Percentiles rank a stretch among this genome's conserved stretches.
Evolutionary conservation across 225 moss, liverwort and hornwort genomes (phyloP).

Genomic region (Pleurozium schreberi): DNA sequence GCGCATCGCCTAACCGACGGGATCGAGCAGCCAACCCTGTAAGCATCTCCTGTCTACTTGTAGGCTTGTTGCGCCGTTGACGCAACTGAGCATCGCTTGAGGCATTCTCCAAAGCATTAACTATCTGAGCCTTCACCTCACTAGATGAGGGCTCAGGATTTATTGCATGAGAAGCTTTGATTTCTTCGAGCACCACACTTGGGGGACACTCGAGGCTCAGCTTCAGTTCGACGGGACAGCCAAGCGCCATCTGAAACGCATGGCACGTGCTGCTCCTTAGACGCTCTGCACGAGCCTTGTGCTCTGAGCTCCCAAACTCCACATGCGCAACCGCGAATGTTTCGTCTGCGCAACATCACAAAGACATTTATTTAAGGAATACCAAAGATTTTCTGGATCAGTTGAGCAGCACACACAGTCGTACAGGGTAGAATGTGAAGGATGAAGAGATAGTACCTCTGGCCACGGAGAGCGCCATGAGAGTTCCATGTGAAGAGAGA

Average conservation of each 20-base stretch:
- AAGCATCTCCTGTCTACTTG: conserved; percentile 28
- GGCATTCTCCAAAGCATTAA: background rate
- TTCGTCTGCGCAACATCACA: conserved; percentile 23
- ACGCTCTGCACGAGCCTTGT: conserved; percentile 73
- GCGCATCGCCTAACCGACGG: background rate
- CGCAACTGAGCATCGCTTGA: background rate
- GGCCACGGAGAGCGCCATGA: conserved; percentile 64
- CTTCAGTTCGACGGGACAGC: conserved; percentile 87
- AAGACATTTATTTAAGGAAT: background rate
- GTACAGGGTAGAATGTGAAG: background rate
- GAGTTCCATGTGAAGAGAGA: conserved; percentile 60
- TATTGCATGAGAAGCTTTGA: conserved; percentile 23
- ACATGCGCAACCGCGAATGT: conserved; percentile 72
- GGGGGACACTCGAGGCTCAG: conserved; percentile 56
- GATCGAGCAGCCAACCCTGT: conserved; percentile 24
- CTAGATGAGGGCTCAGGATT: background rate
- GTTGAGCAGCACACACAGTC: background rate
- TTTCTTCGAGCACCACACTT: conserved; percentile 19
- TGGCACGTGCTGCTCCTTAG: conserved; percentile 86
- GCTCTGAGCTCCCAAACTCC: conserved; percentile 66
- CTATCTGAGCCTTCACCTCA: background rate
- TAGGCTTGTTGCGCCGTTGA: background rate
- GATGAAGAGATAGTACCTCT: conserved; percentile 26
- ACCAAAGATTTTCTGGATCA: background rate
- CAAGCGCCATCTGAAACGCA: conserved; percentile 89